Evolutionary conservation across 768 basidiomycete species (phyloP).

Genomic region (Naganishia vaughanmartiniae): DNA sequence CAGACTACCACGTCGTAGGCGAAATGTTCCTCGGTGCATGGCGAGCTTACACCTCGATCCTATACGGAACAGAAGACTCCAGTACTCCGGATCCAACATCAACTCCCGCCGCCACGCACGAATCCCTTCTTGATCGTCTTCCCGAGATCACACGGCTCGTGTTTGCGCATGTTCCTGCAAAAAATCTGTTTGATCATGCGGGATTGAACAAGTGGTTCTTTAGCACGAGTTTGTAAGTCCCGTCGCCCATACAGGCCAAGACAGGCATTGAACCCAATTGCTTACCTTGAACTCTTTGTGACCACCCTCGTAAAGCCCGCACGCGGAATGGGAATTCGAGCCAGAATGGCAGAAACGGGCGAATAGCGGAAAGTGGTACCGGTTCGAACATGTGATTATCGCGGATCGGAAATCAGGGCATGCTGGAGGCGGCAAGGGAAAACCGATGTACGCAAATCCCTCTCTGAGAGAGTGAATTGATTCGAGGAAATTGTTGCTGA

Average conservation of each 20-base stretch:
- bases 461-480: not conserved
- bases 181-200: constrained; percentile 34
- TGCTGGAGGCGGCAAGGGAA: constrained; percentile 28
- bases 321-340: constrained; percentile 32
- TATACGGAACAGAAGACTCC: constrained; percentile 12
- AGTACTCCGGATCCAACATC: constrained; percentile 11
- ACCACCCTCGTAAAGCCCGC: constrained; percentile 27
- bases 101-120: not conserved
- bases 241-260: too few species aligned
- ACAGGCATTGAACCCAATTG: too few species aligned
- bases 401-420: constrained; percentile 39
- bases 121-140: not conserved
- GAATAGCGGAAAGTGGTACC: constrained; percentile 29
- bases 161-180: constrained; percentile 17
- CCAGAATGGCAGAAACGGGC: constrained; percentile 35
- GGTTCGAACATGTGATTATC: constrained; percentile 33
- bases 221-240: constrained; percentile 40
- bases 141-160: constrained; percentile 12
- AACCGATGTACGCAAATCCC: constrained; percentile 4
- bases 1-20: constrained; percentile 43
- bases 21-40: constrained; percentile 41
- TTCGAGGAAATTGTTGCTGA: not conserved
- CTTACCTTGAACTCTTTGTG: not conserved
- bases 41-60: constrained; percentile 35
- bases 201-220: constrained; percentile 41